Percentiles rank a stretch among this genome's conserved stretches.
Conservation (phyloP, 192 early-diverging fungal genomes). For the Umbelopsis sp. region DNA sequence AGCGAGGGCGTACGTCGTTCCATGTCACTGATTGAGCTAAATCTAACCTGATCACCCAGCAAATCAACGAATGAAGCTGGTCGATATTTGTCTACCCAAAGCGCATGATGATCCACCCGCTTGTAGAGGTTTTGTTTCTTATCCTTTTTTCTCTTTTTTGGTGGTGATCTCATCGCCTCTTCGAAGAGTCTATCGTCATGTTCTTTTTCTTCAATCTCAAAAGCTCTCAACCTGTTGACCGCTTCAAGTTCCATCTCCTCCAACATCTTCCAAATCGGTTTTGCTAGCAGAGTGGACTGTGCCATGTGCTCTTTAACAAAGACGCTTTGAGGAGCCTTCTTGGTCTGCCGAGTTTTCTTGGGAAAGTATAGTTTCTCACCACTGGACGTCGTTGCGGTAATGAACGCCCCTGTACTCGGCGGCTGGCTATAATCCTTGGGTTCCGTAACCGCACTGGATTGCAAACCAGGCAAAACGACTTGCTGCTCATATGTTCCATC, state of each 20-base stretch:
- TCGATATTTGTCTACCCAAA: constrained; percentile 94
- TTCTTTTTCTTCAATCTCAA: constrained; percentile 17
- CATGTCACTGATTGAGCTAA: background rate
- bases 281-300: constrained; percentile 21
- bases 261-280: constrained; percentile 28
- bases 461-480: no score
- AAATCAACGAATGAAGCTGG: constrained; percentile 84
- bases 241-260: constrained; percentile 2
- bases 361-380: constrained; percentile 50
- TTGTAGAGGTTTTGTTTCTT: background rate
- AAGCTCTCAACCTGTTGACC: background rate
- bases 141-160: constrained; percentile 15
- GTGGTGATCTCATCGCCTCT: background rate
- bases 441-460: background rate
- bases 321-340: constrained; percentile 10
- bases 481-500: background rate
- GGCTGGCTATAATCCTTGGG: constrained; percentile 40
- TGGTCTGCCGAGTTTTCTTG: constrained; percentile 30
- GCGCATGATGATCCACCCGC: background rate
- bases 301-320: constrained; percentile 1
- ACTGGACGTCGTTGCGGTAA: constrained; percentile 37
- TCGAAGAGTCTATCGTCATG: constrained; percentile 17
- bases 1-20: background rate
- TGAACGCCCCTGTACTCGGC: constrained; percentile 45
- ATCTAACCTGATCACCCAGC: constrained; percentile 81